Evolutionary conservation across 2,329 filamentous ascomycete species (phyloP).

Genomic region (Botrytis hyacinthi): DNA sequence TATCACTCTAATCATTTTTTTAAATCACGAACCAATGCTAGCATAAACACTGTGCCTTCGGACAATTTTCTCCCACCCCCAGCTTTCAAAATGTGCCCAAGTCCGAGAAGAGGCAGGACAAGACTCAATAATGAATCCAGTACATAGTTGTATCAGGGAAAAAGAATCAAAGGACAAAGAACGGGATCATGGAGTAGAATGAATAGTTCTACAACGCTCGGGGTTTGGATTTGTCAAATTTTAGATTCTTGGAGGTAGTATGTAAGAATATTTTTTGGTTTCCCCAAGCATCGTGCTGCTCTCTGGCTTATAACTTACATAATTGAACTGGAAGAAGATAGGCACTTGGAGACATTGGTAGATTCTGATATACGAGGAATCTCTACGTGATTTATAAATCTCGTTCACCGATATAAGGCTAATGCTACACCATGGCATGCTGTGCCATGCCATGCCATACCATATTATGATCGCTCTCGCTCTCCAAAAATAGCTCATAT

Average conservation of each 20-base stretch:
- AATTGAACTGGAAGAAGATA: not conserved
- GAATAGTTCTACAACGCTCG: not conserved
- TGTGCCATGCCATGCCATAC: not conserved
- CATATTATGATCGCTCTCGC: not conserved
- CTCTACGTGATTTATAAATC: not conserved
- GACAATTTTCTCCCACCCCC: too few species aligned
- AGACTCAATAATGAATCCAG: not conserved
- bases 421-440: too few species aligned
- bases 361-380: not conserved
- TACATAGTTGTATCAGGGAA: not conserved
- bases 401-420: not conserved
- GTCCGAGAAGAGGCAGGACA: not conserved
- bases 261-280: not conserved
- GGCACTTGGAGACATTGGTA: not conserved
- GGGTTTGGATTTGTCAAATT: not conserved
- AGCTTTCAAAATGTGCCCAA: too few species aligned
- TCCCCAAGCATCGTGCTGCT: too few species aligned
- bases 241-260: not conserved
- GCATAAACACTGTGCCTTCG: too few species aligned
- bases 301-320: not conserved
- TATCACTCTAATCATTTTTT: not conserved
- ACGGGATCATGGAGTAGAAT: not conserved
- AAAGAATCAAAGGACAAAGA: not conserved
- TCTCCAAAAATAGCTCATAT: not conserved
- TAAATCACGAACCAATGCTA: too few species aligned